A percentile compares a stretch with the other conserved stretches of the same genome.
These are phyloP conservation scores for Parachaetomium inaequale DNA, from an alignment of 495 filamentous ascomycete species.

Conservation along the genomic window DNA sequence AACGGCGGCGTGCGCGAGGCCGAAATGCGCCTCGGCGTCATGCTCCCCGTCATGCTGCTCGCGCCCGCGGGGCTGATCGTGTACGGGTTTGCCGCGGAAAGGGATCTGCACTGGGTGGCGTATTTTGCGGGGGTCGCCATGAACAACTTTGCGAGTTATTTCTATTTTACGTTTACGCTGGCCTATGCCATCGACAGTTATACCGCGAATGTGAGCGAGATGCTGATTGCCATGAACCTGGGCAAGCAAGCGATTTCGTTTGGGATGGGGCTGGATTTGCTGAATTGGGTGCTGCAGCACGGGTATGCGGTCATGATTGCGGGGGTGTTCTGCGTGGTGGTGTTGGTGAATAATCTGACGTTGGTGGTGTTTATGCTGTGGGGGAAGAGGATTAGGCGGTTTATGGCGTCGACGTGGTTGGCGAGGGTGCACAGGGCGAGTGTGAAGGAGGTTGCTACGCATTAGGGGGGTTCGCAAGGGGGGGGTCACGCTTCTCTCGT, in stretches of 20 bases:
- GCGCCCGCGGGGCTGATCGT: slow-evolving; percentile 53
- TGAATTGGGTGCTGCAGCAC: slow-evolving; percentile 54
- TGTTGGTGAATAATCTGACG: slow-evolving; percentile 55
- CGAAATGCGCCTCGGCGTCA: slow-evolving; percentile 58
- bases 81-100: slow-evolving; percentile 54
- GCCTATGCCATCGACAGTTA: slow-evolving; percentile 60
- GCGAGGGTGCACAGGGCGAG: slow-evolving; percentile 32
- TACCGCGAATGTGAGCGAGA: slow-evolving; percentile 55
- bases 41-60: slow-evolving; percentile 53
- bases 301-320: slow-evolving; percentile 58
- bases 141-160: slow-evolving; percentile 51
- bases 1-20: slow-evolving; percentile 58
- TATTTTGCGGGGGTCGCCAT: slow-evolving; percentile 54
- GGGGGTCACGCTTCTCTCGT: too few species aligned
- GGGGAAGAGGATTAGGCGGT: slow-evolving; percentile 54
- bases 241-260: slow-evolving; percentile 64
- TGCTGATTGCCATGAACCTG: slow-evolving; percentile 66
- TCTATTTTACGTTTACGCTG: slow-evolving; percentile 59
- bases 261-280: slow-evolving; percentile 56
- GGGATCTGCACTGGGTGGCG: slow-evolving; percentile 52
- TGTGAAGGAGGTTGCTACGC: slow-evolving; percentile 14
- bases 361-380: slow-evolving; percentile 54
- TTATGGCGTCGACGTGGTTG: slow-evolving; percentile 52
- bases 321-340: slow-evolving; percentile 53
- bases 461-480: background rate